Base-by-base conservation (phyloP, 2,329 filamentous ascomycete genomes). In the Ophiostoma australiae region DNA sequence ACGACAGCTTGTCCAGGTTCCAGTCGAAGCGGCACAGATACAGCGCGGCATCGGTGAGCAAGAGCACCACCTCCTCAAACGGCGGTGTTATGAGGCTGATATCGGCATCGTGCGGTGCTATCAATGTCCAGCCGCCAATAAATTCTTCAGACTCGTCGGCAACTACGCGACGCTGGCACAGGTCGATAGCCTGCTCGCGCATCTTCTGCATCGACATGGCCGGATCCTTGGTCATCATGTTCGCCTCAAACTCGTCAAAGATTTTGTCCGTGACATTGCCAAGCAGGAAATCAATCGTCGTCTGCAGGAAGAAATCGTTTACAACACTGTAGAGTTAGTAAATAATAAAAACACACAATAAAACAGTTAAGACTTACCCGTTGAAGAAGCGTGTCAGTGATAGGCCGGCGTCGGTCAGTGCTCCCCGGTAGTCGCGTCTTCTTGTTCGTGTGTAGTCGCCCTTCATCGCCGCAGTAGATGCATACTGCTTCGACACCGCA, bases 291-390 rank as follows among this genome's bases (percentile, higher is more conserved):
- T 99, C 95, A 74, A 99, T 97, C 69, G 92, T 92, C 0, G 93
- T 92, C 79, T 99, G 95, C 31, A 94, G 91, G 80, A 98, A 98
- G 79, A 97, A 97, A 80, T 99, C 95, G 75, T 97, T 97, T 74
- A 99, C 93, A 80, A 98, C 95, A 75, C 97, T 98, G 61, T 41
- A 66, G n/a, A 33, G 48, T 74, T 41, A 74, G 70, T 27, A 13
- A 70, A 52, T 23, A 70, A 58, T 69, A 2, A 31, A 77, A 7
- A 23, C 13, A 20, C 0, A 37, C 44, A 41, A 67, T 17, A 8
- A 48, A 41, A 23, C 68, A 65, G 13, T 66, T 41, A 4, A 66
- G 31, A 77, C 85, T 78, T 79, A 89, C 88, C 88, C 87, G 71
- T 86, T 90, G 75, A 89, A 90, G 72, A 89, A 88, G 58, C 92